Evolutionary conservation across 1,284 basidiomycete genomes (phyloP), one percentile per base, ranked within the genome.

Genomic region (Malassezia furfur): DNA sequence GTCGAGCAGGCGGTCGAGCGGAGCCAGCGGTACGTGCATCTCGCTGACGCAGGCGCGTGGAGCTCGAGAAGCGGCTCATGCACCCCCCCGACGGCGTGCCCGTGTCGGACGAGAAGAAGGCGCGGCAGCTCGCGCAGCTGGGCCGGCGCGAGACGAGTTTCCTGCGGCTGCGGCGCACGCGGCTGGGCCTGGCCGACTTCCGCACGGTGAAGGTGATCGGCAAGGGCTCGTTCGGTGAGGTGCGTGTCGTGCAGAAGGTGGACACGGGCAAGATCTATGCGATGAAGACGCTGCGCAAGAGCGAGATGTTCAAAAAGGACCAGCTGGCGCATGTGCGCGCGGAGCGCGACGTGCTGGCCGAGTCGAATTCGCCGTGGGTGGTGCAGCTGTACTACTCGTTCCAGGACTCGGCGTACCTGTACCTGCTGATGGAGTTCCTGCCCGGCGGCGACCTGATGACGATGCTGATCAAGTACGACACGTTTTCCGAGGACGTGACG

Each of bases 391-490:
- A 89, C 80, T 98, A 96, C 77, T 96, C 93, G 21, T 98, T 98
- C 81, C 93, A 98, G 76, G 91, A 96, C 75, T 84, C 89, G 17
- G 81, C 90, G 43, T 96, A 94, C 72, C 83, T 98, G 35, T 98
- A 96, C 77, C 82, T 98, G 59, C 87, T 98, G 78, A 98, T 98
- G 93, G 93, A 96, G 77, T 98, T 96, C 78, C 80, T 98, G 52
- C 91, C 93, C 30, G 93, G 93, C 43, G 93, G 93, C 21, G 93
- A 98, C 76, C 79, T 98, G 59, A 96, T 98, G 93, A 82, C 85
- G 35, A 98, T 96, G 93, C 80, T 98, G 63, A 98, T 98, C 85
- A 96, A 96, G 78, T 96, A 98, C 77, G 93, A 98, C 76, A 89
- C 93, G 1, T 98, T 98, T 78, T 90, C 88, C 9, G 93, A 98